Percentiles rank a stretch among this genome's conserved stretches.
Conservation (phyloP, 2,329 filamentous ascomycete species). For the Aureobasidium pullulans region DNA sequence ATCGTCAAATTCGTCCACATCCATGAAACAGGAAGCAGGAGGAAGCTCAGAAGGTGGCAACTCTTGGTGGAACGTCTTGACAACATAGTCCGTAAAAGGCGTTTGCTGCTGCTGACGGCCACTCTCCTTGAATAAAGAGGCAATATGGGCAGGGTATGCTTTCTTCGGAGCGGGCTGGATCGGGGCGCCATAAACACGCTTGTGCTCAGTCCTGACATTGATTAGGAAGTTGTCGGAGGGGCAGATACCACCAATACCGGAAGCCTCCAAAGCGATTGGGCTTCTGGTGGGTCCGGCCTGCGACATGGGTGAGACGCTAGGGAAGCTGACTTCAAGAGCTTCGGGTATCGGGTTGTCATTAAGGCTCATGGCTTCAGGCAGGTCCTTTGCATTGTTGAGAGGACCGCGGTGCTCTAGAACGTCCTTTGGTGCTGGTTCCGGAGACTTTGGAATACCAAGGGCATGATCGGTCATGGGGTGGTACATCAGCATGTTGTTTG, state of each 20-base stretch:
- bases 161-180: background rate
- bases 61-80: constrained; percentile 62
- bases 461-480: constrained; percentile 26
- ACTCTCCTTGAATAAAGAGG: constrained; percentile 25
- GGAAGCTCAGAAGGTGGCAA: constrained; percentile 38
- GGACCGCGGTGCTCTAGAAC: constrained; percentile 27
- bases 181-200: constrained; percentile 17
- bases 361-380: constrained; percentile 30
- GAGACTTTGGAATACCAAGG: constrained; percentile 20
- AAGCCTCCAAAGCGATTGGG: constrained; percentile 36
- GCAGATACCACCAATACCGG: constrained; percentile 54
- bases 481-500: constrained; percentile 21
- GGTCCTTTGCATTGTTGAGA: constrained; percentile 19
- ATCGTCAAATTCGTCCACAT: constrained; percentile 31
- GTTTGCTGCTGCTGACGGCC: constrained; percentile 13
- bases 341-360: constrained; percentile 30
- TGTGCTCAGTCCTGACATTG: constrained; percentile 36
- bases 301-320: constrained; percentile 23
- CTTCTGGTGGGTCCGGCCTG: constrained; percentile 19
- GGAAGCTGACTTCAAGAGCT: constrained; percentile 31
- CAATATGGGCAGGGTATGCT: constrained; percentile 20
- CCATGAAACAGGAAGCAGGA: constrained; percentile 35
- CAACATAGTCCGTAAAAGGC: constrained; percentile 57
- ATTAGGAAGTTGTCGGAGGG: constrained; percentile 50
- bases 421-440: background rate